Percentiles rank a stretch among this genome's conserved stretches.
phyloP scores from a whole-genome alignment of 176 grass and related monocot species.

The Phyllostachys edulis region DNA sequence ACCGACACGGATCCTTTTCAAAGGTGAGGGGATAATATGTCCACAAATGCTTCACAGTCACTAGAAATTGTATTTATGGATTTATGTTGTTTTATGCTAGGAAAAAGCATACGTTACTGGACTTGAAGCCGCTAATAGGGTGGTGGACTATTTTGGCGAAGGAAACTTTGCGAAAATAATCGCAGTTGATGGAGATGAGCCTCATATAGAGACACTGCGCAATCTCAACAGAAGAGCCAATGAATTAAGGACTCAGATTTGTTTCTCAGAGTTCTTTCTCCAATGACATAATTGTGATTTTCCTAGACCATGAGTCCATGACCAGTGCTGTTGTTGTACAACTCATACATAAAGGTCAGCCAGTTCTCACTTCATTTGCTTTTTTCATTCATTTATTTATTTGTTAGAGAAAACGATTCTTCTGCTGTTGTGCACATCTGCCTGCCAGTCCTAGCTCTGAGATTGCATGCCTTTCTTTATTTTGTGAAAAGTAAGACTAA shows the following conservation, averaged over 20 bases:
- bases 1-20: conserved; percentile 82
- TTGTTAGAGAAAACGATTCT: background rate
- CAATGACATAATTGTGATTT: conserved; percentile 20
- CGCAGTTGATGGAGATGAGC: conserved; percentile 75
- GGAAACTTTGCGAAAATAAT: conserved; percentile 93
- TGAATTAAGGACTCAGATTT: conserved; percentile 62
- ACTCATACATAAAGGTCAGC: conserved; percentile 17
- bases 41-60: conserved; percentile 11
- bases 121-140: conserved; percentile 84
- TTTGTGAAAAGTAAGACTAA: background rate
- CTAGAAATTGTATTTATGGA: conserved; percentile 16
- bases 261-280: conserved; percentile 68
- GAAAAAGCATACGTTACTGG: conserved; percentile 92
- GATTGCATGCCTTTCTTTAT: background rate
- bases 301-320: background rate
- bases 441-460: background rate
- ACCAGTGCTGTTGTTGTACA: conserved; percentile 1
- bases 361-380: conserved; percentile 22
- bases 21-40: conserved; percentile 47
- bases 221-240: conserved; percentile 63
- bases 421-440: background rate
- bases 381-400: background rate
- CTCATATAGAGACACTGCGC: conserved; percentile 61
- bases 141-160: conserved; percentile 61
- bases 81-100: conserved; percentile 44